These are phyloP conservation scores for Boletellus emodensis DNA, from an alignment of 768 basidiomycete genomes.

Conservation along the genomic window DNA sequence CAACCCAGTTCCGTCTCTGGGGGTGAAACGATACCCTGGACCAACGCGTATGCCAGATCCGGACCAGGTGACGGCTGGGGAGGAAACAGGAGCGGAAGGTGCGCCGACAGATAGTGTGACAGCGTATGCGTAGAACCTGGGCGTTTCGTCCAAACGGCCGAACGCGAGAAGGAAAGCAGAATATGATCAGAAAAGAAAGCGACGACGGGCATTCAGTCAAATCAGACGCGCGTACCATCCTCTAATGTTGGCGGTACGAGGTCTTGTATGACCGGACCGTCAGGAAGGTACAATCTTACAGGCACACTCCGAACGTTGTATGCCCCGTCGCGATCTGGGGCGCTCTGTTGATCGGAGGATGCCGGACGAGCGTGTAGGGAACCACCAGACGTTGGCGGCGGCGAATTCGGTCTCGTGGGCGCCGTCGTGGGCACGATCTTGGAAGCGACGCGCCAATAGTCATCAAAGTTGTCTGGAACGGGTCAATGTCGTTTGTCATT, in stretches of 20 bases:
- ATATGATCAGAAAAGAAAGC: slow-evolving; percentile 1
- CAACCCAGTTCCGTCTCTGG: slow-evolving; percentile 88
- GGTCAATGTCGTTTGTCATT: slow-evolving; percentile 8
- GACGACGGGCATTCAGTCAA: not conserved
- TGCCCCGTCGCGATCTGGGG: slow-evolving; percentile 72
- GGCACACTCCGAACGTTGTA: slow-evolving; percentile 88
- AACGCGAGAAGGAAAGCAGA: not conserved
- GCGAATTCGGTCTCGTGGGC: slow-evolving; percentile 54
- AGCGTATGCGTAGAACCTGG: slow-evolving; percentile 74
- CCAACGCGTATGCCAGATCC: slow-evolving; percentile 69
- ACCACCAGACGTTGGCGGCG: slow-evolving; percentile 47
- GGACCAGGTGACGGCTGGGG: slow-evolving; percentile 38
- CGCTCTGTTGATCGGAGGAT: slow-evolving; percentile 53
- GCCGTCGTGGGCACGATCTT: slow-evolving; percentile 85
- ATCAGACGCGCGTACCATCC: slow-evolving; percentile 53
- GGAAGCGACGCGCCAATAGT: slow-evolving; percentile 91
- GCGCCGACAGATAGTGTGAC: slow-evolving; percentile 58
- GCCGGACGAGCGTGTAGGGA: slow-evolving; percentile 63
- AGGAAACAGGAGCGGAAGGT: slow-evolving; percentile 80
- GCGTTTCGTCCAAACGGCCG: not conserved
- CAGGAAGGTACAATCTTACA: slow-evolving; percentile 82
- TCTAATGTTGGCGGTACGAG: slow-evolving; percentile 75
- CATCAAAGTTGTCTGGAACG: slow-evolving; percentile 85
- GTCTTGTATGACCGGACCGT: slow-evolving; percentile 89
- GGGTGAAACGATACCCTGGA: slow-evolving; percentile 84